A percentile compares a stretch with the other conserved stretches of the same genome.
These are phyloP conservation scores for Saccharomycopsis lassenensis DNA, from an alignment of 805 yeast genomes.

Conservation along the genomic window DNA sequence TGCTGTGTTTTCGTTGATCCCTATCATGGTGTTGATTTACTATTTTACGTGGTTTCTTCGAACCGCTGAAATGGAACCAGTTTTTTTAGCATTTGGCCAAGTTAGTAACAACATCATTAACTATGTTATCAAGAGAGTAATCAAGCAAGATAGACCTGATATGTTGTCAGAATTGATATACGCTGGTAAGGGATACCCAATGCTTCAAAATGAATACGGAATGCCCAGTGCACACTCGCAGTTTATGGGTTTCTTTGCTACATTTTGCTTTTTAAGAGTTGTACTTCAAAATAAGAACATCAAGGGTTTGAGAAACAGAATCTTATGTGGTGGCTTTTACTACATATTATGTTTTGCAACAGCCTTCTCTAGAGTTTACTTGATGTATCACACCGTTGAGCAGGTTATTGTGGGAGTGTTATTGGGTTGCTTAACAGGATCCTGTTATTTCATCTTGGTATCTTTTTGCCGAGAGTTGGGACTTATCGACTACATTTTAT, in stretches of 20 bases:
- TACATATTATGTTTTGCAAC: slow-evolving; percentile 31
- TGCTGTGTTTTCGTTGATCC: slow-evolving; percentile 71
- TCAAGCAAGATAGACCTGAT: slow-evolving; percentile 70
- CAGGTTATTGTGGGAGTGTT: slow-evolving; percentile 70
- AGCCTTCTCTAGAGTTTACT: slow-evolving; percentile 60
- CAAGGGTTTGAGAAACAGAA: not conserved
- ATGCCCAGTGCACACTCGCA: slow-evolving; percentile 98
- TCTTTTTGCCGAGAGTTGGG: slow-evolving; percentile 56
- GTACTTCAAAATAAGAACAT: slow-evolving; percentile 31
- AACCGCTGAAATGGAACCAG: slow-evolving; percentile 78
- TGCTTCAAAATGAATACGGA: slow-evolving; percentile 60
- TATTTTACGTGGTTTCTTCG: slow-evolving; percentile 76
- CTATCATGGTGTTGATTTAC: slow-evolving; percentile 67
- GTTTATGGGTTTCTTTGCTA: slow-evolving; percentile 80
- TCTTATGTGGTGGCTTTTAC: slow-evolving; percentile 20
- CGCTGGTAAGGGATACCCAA: slow-evolving; percentile 21
- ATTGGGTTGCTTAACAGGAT: slow-evolving; percentile 52
- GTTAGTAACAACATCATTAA: slow-evolving; percentile 66
- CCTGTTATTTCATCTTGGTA: slow-evolving; percentile 42
- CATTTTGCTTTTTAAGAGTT: slow-evolving; percentile 39
- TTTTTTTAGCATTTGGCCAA: slow-evolving; percentile 78
- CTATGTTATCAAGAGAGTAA: slow-evolving; percentile 47
- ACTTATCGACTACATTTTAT: slow-evolving; percentile 50
- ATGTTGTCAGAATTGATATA: slow-evolving; percentile 26
- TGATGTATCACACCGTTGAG: slow-evolving; percentile 60